A percentile compares a stretch with the other conserved stretches of the same genome.
Conservation (phyloP, 495 filamentous ascomycete species). For the Patellaria atrata region DNA sequence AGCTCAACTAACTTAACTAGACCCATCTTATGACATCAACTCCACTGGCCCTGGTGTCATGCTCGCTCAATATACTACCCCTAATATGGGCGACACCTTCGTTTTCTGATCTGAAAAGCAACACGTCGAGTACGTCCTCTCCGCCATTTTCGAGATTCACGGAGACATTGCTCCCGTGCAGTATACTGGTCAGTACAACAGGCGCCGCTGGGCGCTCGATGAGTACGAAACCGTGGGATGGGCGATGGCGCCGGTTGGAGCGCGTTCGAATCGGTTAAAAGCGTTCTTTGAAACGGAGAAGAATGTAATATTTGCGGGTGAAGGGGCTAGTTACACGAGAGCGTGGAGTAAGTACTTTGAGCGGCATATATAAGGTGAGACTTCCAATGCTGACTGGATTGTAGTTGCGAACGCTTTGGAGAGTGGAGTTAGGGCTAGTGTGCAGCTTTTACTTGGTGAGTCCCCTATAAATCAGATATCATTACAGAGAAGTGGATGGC, state of each 20-base stretch:
- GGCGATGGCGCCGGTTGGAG: no score
- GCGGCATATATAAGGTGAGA: no score
- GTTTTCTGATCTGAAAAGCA: conserved; percentile 34
- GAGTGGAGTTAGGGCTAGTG: conserved; percentile 47
- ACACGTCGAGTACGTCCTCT: conserved; percentile 40
- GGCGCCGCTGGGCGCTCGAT: no score
- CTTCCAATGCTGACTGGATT: no score
- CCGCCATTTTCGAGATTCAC: conserved; percentile 47
- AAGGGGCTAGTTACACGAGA: conserved; percentile 61
- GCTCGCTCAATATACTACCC: conserved; percentile 41
- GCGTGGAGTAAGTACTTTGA: no score
- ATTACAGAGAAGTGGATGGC: conserved; percentile 55
- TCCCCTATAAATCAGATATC: conserved; percentile 52
- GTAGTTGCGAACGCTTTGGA: conserved; percentile 52
- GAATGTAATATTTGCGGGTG: conserved; percentile 50
- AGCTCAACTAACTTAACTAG: no score
- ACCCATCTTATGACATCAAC: conserved; percentile 51
- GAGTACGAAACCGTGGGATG: no score
- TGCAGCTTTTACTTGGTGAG: conserved; percentile 50
- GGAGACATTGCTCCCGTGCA: conserved; percentile 40
- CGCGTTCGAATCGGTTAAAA: no score
- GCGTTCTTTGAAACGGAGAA: conserved; percentile 56
- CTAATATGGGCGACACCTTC: conserved; percentile 32
- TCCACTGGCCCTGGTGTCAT: conserved; percentile 45
- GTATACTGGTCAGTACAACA: conserved; percentile 45